These are phyloP conservation scores for Dactylellina haptotyla DNA, from an alignment of 2,329 filamentous ascomycete genomes.

Conservation along the genomic window DNA sequence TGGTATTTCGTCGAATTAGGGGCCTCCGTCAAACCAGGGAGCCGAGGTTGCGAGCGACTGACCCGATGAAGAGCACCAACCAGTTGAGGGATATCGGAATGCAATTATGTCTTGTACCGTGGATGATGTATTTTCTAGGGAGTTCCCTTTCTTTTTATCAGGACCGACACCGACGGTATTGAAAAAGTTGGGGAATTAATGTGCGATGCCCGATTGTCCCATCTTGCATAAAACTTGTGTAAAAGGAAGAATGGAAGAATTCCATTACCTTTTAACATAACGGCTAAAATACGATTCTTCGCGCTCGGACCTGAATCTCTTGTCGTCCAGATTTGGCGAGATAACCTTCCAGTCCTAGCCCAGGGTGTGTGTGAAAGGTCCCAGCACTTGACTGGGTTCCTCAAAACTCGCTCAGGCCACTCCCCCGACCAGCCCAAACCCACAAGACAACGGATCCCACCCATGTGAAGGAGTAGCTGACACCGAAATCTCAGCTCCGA, in stretches of 20 bases:
- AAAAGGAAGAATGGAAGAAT: slow-evolving; percentile 24
- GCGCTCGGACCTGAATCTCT: slow-evolving; percentile 39
- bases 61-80: too few relatives aligned
- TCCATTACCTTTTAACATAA: slow-evolving; percentile 36
- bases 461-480: slow-evolving; percentile 2
- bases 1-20: slow-evolving; percentile 25
- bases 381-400: slow-evolving; percentile 43
- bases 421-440: neutral
- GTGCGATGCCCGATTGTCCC: slow-evolving; percentile 19
- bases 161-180: neutral
- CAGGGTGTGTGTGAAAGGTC: slow-evolving; percentile 45
- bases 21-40: slow-evolving; percentile 10
- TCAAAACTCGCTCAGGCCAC: slow-evolving; percentile 46
- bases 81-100: too few relatives aligned
- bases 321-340: slow-evolving; percentile 36
- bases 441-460: slow-evolving; percentile 19
- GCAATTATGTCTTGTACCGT: too few relatives aligned
- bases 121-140: too few relatives aligned
- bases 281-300: slow-evolving; percentile 43
- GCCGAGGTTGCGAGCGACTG: neutral
- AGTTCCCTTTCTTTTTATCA: too few relatives aligned
- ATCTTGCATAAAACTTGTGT: slow-evolving; percentile 24
- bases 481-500: too few relatives aligned
- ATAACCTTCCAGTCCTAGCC: slow-evolving; percentile 7
- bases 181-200: neutral